Percentiles rank a stretch among this genome's conserved stretches.
phyloP scores from a whole-genome alignment of 495 filamentous ascomycete species.

The Darksidea phi region DNA sequence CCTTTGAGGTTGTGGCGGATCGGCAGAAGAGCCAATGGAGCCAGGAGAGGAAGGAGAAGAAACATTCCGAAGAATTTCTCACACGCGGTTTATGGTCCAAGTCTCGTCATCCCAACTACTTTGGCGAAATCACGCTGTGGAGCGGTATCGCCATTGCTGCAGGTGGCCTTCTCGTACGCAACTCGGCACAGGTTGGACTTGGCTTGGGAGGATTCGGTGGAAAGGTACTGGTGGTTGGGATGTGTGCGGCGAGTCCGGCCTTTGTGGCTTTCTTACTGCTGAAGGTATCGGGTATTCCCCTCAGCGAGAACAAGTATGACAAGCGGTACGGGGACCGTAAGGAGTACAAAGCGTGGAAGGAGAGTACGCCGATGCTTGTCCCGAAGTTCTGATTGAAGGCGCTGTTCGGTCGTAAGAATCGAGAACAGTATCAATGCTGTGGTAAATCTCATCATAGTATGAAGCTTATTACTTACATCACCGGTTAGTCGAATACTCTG shows the following conservation, averaged over 20 bases:
- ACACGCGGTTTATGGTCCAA: conserved; percentile 58
- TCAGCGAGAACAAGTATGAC: conserved; percentile 66
- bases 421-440: too few relatives aligned
- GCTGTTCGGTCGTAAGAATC: too few relatives aligned
- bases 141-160: conserved; percentile 57
- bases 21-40: conserved; percentile 59
- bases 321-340: conserved; percentile 59
- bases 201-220: conserved; percentile 48
- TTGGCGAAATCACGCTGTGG: conserved; percentile 66
- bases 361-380: conserved; percentile 62
- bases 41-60: conserved; percentile 55
- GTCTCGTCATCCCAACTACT: conserved; percentile 66
- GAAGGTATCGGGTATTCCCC: conserved; percentile 59
- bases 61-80: conserved; percentile 62
- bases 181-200: conserved; percentile 48
- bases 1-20: conserved; percentile 60
- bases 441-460: too few relatives aligned
- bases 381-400: conserved; percentile 62
- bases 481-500: too few relatives aligned
- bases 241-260: conserved; percentile 59
- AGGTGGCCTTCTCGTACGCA: conserved; percentile 50
- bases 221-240: conserved; percentile 43
- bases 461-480: too few relatives aligned
- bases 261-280: conserved; percentile 61
- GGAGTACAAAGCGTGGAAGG: conserved; percentile 67